Conservation (phyloP, 1,139 yeast genomes). For the Geotrichum restrictum region DNA sequence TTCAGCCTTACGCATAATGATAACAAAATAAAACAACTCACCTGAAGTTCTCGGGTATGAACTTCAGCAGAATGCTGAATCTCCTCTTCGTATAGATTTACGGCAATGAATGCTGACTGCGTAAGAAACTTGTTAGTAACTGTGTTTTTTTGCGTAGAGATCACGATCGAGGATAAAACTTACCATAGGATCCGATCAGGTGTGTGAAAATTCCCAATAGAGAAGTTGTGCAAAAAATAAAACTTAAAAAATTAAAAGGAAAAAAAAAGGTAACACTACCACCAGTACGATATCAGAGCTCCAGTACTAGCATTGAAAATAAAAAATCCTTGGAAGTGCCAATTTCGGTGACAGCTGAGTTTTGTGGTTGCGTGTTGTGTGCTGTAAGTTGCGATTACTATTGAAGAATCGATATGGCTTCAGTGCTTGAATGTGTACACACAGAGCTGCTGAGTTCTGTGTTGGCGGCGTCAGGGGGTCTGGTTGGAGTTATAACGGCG, state of each 20-base stretch:
- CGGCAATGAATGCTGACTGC: slow-evolving; percentile 71
- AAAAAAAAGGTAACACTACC: slow-evolving; percentile 14
- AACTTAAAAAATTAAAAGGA: too few relatives aligned
- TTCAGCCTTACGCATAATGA: background rate
- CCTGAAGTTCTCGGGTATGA: slow-evolving; percentile 77
- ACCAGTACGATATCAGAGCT: slow-evolving; percentile 4
- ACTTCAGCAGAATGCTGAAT: slow-evolving; percentile 68
- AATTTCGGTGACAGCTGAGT: too few relatives aligned
- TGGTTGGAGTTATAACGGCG: background rate
- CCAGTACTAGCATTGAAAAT: background rate
- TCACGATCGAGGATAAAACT: background rate
- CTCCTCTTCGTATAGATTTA: slow-evolving; percentile 73
- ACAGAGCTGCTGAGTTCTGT: background rate
- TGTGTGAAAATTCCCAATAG: background rate
- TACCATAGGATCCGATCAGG: background rate
- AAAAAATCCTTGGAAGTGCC: background rate
- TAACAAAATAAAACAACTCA: slow-evolving; percentile 26
- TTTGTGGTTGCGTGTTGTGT: background rate
- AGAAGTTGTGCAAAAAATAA: background rate
- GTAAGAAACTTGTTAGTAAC: background rate
- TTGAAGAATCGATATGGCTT: too few relatives aligned
- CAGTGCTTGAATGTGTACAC: too few relatives aligned
- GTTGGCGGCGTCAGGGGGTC: background rate
- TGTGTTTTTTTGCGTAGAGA: background rate
- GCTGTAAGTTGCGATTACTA: too few relatives aligned